Percentiles rank a stretch among this genome's conserved stretches.
These are phyloP conservation scores for Aspergillus oerlinghausenensis DNA, from an alignment of 2,329 filamentous ascomycete genomes.

Conservation along the genomic window DNA sequence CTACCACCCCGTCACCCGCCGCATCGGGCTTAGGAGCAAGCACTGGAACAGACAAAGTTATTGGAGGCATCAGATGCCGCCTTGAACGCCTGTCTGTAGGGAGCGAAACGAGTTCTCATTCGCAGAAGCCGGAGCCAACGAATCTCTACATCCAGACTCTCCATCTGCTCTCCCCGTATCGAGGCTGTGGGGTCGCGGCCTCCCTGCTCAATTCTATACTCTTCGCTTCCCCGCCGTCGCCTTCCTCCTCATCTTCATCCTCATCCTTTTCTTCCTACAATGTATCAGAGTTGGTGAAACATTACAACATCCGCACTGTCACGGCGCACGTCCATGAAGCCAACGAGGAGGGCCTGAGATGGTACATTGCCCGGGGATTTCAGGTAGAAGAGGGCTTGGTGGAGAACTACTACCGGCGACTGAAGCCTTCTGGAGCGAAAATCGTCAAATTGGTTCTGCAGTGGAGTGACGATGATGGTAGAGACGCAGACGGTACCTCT, in stretches of 20 bases:
- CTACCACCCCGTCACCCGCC: slow-evolving; percentile 7
- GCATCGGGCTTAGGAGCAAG: slow-evolving; percentile 11
- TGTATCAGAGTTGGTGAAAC: slow-evolving; percentile 38
- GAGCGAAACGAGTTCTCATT: slow-evolving; percentile 2
- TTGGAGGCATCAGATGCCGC: slow-evolving; percentile 47
- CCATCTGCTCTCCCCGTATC: slow-evolving; percentile 56
- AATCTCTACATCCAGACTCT: slow-evolving; percentile 61
- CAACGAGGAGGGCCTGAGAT: slow-evolving; percentile 55
- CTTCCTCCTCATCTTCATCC: not conserved
- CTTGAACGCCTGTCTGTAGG: slow-evolving; percentile 33
- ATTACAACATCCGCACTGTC: slow-evolving; percentile 49
- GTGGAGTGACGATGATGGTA: slow-evolving; percentile 22
- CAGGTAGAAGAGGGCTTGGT: slow-evolving; percentile 46
- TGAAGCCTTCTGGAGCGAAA: slow-evolving; percentile 54
- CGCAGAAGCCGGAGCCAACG: slow-evolving; percentile 23
- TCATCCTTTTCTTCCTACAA: slow-evolving; percentile 8
- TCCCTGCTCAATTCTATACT: slow-evolving; percentile 47
- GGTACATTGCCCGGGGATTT: slow-evolving; percentile 59
- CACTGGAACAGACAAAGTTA: slow-evolving; percentile 39
- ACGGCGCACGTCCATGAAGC: slow-evolving; percentile 62
- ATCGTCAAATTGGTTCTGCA: slow-evolving; percentile 42
- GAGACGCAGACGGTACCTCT: not conserved
- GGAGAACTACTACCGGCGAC: slow-evolving; percentile 55
- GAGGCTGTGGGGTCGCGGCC: slow-evolving; percentile 53
- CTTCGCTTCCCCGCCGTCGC: slow-evolving; percentile 2